phyloP scores from a whole-genome alignment of 192 early-diverging fungal species.

The Coemansia sp. region DNA sequence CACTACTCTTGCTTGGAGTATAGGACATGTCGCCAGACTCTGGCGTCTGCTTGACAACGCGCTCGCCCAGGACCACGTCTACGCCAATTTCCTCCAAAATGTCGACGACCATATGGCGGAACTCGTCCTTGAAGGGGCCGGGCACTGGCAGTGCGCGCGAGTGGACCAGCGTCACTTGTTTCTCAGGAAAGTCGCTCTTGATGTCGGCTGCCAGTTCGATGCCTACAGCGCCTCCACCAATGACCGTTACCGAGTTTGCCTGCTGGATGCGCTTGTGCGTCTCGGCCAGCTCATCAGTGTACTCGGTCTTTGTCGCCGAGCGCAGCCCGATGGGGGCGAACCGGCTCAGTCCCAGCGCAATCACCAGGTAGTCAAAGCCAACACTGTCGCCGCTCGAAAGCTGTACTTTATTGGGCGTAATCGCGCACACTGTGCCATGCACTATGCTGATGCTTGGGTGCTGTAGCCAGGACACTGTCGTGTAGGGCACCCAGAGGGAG shows the following conservation, averaged over 20 bases:
- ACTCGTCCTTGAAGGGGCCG: slow-evolving; percentile 33
- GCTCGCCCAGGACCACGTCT: slow-evolving; percentile 25
- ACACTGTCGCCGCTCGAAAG: slow-evolving; percentile 21
- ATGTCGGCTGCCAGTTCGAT: slow-evolving; percentile 74
- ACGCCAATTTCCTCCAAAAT: slow-evolving; percentile 31
- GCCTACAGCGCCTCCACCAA: slow-evolving; percentile 75
- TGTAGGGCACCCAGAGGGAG: slow-evolving; percentile 56
- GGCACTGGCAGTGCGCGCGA: slow-evolving; percentile 26
- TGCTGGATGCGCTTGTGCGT: slow-evolving; percentile 45
- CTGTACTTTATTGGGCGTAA: slow-evolving; percentile 28
- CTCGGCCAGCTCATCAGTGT: slow-evolving; percentile 8
- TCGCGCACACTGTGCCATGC: slow-evolving; percentile 38
- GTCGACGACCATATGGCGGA: slow-evolving; percentile 16
- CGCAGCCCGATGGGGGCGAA: slow-evolving; percentile 33
- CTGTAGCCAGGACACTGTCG: slow-evolving; percentile 29
- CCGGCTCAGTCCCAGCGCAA: slow-evolving; percentile 53
- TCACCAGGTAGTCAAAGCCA: slow-evolving; percentile 53
- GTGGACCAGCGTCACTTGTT: slow-evolving; percentile 43
- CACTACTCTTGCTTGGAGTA: background rate
- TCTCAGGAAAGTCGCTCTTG: slow-evolving; percentile 35
- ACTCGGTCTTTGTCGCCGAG: slow-evolving; percentile 25
- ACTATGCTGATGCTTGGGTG: slow-evolving; percentile 38
- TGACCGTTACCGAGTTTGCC: slow-evolving; percentile 55
- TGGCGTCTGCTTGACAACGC: slow-evolving; percentile 19
- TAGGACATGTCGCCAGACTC: slow-evolving; percentile 20